Base-by-base conservation (phyloP, 306 rosid genomes). In the Myrica gale region DNA sequence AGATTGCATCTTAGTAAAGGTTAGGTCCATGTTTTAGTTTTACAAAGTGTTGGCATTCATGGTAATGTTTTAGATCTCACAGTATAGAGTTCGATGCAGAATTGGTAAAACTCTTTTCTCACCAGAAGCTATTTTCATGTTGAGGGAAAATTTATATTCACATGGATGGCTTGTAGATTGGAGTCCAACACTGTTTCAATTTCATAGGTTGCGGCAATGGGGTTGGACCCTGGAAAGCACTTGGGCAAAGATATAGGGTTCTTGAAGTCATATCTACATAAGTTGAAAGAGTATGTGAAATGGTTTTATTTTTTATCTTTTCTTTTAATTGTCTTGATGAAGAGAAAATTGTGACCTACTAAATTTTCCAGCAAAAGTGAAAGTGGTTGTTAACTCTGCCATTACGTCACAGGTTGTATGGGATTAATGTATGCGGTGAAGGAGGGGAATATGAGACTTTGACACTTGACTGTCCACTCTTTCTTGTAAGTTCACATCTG, bases 381-480 rank as follows among this genome's bases (percentile, higher is more conserved):
- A 67, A 21, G 5, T 72, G 68, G 46, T 19, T 60, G 44, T 65
- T 72, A 37, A 72, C 23, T 62, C 57, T 62, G 5, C 20, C 12
- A 16, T 15, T 74, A 60, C 45, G 69, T 75, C 79, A 74, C 88
- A 94, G 98, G 81, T 74, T 88, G 80, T 94, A 89, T 79, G 98
- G 97, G 80, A 87, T 89, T 73, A 94, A 92, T 80, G 96, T 92
- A 32, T 94, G 98, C 9, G 98, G 98, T 43, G 98, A 94, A 90
- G 98, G 96, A 85, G 97, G 98, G 65, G 98, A 94, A 80, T 94
- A 91, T 86, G 98, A 94, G 81, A 90, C 98, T 3, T 83, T 94
- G 85, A 92, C 96, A 74, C 95, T 94, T 78, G 97, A 94, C 76
- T 94, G 98, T 86, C 93, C 98, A 0, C 98, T 94, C 51, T 94